Evolutionary conservation across 768 basidiomycete species (phyloP).

Genomic region (Lentinula aciculospora): DNA sequence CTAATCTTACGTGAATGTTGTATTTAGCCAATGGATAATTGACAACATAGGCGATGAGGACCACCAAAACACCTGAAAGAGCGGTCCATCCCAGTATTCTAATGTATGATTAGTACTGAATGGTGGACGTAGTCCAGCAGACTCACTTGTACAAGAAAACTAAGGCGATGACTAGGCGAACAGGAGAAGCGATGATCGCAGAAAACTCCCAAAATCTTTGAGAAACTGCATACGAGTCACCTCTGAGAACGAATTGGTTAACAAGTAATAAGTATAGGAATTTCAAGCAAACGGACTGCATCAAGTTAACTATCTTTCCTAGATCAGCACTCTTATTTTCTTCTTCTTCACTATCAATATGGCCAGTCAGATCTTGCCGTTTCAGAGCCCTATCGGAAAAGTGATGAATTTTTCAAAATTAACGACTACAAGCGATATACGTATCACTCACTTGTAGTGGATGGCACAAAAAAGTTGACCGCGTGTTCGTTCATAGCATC

Average conservation of each 20-base stretch:
- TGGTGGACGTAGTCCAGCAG: background rate
- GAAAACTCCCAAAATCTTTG: conserved; percentile 74
- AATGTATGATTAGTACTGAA: conserved; percentile 1
- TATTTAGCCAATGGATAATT: conserved; percentile 68
- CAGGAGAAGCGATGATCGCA: conserved; percentile 53
- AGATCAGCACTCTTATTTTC: conserved; percentile 46
- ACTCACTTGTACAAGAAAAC: conserved; percentile 68
- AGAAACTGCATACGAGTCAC: conserved; percentile 64
- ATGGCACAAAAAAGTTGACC: conserved; percentile 67
- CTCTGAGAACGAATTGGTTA: conserved; percentile 29
- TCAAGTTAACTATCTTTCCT: conserved; percentile 70
- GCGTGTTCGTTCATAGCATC: conserved; percentile 67
- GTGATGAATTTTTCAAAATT: too few relatives aligned
- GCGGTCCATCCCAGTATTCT: conserved; percentile 79
- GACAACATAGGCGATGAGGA: conserved; percentile 53
- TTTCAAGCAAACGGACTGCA: conserved; percentile 59
- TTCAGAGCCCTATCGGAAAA: conserved; percentile 30
- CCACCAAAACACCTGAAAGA: conserved; percentile 62
- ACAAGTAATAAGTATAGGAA: background rate
- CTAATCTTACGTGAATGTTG: conserved; percentile 49
- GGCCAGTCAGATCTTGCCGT: conserved; percentile 51
- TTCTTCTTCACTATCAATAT: conserved; percentile 28
- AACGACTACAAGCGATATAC: too few relatives aligned
- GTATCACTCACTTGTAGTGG: conserved; percentile 48
- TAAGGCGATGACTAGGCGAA: conserved; percentile 60